phyloP scores from a whole-genome alignment of 441 rosid species.

The Gossypium armourianum region DNA sequence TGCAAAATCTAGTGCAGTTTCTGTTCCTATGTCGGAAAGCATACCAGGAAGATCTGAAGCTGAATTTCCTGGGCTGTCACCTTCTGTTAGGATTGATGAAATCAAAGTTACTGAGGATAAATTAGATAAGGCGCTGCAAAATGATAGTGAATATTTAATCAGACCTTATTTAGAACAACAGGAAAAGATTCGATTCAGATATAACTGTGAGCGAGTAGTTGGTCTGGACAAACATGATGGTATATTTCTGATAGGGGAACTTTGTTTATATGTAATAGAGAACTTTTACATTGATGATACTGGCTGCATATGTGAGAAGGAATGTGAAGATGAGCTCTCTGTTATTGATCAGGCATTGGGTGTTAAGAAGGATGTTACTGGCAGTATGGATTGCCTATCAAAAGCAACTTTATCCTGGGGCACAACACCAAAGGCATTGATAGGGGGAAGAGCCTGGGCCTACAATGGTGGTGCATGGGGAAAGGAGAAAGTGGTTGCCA shows the following conservation, averaged over 20 bases:
- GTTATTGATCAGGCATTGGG: slow-evolving; percentile 99
- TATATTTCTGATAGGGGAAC: slow-evolving; percentile 88
- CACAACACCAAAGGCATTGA: slow-evolving; percentile 45
- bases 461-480: slow-evolving; percentile 99
- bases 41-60: slow-evolving; percentile 59
- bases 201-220: slow-evolving; percentile 91
- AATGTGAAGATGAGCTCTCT: slow-evolving; percentile 92
- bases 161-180: slow-evolving; percentile 92
- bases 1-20: slow-evolving; percentile 62
- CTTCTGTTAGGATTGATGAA: slow-evolving; percentile 58
- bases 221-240: slow-evolving; percentile 99
- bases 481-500: slow-evolving; percentile 68
- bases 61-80: slow-evolving; percentile 73
- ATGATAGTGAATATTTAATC: slow-evolving; percentile 94
- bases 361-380: slow-evolving; percentile 72
- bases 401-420: slow-evolving; percentile 76
- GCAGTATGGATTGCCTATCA: slow-evolving; percentile 73
- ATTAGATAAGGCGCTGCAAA: slow-evolving; percentile 76
- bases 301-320: slow-evolving; percentile 93
- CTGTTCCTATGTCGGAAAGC: slow-evolving; percentile 67
- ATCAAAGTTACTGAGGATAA: slow-evolving; percentile 50
- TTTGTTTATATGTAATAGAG: slow-evolving; percentile 82
- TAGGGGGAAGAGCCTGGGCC: slow-evolving; percentile 99
- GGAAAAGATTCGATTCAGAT: slow-evolving; percentile 82
- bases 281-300: slow-evolving; percentile 78